Evolutionary conservation across 495 filamentous ascomycete species (phyloP), one percentile per base, ranked within the genome.

Genomic region (Astrocystis sublimbata): DNA sequence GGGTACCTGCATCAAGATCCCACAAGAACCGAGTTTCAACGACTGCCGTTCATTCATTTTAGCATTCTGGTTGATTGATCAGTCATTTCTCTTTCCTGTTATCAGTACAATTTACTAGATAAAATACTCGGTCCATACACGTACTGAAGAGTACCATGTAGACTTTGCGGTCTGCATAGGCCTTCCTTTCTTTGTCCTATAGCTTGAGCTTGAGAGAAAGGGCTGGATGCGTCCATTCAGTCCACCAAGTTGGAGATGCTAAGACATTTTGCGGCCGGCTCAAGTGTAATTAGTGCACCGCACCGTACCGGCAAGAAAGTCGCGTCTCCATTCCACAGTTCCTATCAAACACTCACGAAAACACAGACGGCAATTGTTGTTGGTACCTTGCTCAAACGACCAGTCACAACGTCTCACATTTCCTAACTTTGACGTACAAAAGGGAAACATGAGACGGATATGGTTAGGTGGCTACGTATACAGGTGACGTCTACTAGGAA

Each of bases 1-100:
- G 41, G 31, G 41, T 41, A 30, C 10, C 40, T 58, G 55, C 55
- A 58, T 46, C 55, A 30, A 33, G 31, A 36, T 47, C 26, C 56
- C 49, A 52, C 30, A 52, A 52, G n/a, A 15, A 21, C 4, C 19
- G 24, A 58, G 26, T n/a, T 46, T 33, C 56, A 47, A 58, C 49
- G 56, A n/a, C 42, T 28, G 38, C 55, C 41, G 13, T 36, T 47
- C 13, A n/a, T n/a, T n/a, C n/a, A n/a, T n/a, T n/a, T n/a, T n/a
- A n/a, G n/a, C n/a, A n/a, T n/a, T n/a, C n/a, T n/a, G n/a, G n/a
- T n/a, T n/a, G n/a, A n/a, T 31, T 40, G 28, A 57, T 57, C 43
- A 57, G 40, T 45, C 54, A 45, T 43, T 17, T 57, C 21, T 40
- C 33, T 21, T 33, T 45, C 26, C 54, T 28, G 9, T 57, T 21